Percentiles rank a stretch among this genome's conserved stretches.
Conservation (phyloP, 2,329 filamentous ascomycete genomes). For the Clonostachys chloroleuca region DNA sequence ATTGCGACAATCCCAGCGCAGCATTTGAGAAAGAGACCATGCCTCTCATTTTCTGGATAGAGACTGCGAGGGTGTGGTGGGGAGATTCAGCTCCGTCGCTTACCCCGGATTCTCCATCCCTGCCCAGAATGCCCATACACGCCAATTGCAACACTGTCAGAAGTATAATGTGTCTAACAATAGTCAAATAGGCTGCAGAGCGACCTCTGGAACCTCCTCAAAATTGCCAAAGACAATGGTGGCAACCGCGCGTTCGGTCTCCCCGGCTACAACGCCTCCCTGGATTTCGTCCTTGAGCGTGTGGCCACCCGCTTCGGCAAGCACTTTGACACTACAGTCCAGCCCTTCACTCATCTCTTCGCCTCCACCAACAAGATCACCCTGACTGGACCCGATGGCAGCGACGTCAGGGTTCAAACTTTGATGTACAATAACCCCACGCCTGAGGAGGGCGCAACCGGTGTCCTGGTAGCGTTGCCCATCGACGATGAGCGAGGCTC, state of each 20-base stretch:
- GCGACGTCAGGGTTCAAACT: conserved; percentile 33
- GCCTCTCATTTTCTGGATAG: too few relatives aligned
- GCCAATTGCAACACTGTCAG: background rate
- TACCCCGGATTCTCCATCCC: too few relatives aligned
- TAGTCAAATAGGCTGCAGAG: conserved; percentile 36
- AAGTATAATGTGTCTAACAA: background rate
- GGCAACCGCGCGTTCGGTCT: conserved; percentile 57
- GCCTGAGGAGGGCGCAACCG: conserved; percentile 27
- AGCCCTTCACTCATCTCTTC: conserved; percentile 41
- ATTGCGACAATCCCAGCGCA: background rate
- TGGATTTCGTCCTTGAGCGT: conserved; percentile 50
- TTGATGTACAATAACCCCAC: conserved; percentile 43
- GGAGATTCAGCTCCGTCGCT: too few relatives aligned
- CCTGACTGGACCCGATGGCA: conserved; percentile 37
- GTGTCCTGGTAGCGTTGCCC: conserved; percentile 26
- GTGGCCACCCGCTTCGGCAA: conserved; percentile 28
- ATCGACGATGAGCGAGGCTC: conserved; percentile 29
- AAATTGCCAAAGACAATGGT: conserved; percentile 48
- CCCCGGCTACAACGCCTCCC: conserved; percentile 53
- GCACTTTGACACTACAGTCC: conserved; percentile 36
- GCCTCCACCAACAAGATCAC: conserved; percentile 33
- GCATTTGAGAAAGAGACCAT: too few relatives aligned
- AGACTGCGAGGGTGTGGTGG: too few relatives aligned
- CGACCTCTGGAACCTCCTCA: conserved; percentile 48
- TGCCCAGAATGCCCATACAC: background rate